Conservation (phyloP, 768 basidiomycete genomes). For the Suillus placidus region DNA sequence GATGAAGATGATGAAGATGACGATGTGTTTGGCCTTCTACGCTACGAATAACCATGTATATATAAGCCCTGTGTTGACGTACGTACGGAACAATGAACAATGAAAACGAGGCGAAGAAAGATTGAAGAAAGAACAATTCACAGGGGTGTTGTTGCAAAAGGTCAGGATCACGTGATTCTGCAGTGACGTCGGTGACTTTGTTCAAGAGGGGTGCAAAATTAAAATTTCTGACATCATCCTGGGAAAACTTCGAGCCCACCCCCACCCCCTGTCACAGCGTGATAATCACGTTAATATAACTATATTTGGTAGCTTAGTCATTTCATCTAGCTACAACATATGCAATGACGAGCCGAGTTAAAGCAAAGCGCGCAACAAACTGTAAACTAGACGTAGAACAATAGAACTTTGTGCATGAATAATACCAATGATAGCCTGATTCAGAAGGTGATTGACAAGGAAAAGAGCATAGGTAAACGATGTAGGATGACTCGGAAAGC, state of each 20-base stretch:
- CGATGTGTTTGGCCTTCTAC: neutral
- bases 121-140: too few relatives aligned
- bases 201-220: neutral
- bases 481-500: neutral
- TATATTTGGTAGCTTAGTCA: neutral
- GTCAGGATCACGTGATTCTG: neutral
- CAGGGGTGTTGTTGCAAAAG: neutral
- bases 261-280: neutral
- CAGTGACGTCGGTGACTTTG: neutral
- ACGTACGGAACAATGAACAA: neutral
- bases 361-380: neutral
- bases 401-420: neutral
- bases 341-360: neutral
- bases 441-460: neutral
- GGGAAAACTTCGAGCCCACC: neutral
- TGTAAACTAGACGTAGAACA: neutral
- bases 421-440: neutral
- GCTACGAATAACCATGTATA: neutral
- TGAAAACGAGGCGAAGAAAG: neutral
- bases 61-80: neutral
- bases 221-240: neutral
- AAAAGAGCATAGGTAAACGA: neutral
- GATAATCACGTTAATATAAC: neutral
- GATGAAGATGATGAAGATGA: neutral
- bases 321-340: neutral